Evolutionary conservation across 306 rosid genomes (phyloP).

Genomic region (Nissolia schottii): DNA sequence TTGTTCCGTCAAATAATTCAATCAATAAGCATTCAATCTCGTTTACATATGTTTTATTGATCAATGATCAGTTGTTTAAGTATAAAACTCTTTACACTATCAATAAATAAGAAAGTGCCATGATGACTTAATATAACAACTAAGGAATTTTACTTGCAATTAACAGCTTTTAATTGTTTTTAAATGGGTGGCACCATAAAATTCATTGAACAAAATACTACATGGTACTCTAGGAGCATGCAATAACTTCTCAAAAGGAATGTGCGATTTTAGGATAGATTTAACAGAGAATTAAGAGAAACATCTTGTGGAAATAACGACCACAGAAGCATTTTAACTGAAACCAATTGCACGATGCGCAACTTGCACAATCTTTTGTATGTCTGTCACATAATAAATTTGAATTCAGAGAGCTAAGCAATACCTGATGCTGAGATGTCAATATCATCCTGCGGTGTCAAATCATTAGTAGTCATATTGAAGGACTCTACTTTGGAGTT

Average conservation of each 20-base stretch:
- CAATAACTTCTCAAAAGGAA: too few relatives aligned
- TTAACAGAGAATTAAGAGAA: not conserved
- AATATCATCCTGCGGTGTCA: slow-evolving; percentile 32
- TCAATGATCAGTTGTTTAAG: not conserved
- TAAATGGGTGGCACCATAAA: not conserved
- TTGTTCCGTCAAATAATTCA: slow-evolving; percentile 15
- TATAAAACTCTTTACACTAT: not conserved
- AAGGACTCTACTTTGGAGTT: slow-evolving; percentile 28
- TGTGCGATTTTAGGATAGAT: not conserved
- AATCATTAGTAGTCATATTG: slow-evolving; percentile 16
- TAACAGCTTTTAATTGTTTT: not conserved
- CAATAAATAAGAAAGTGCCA: not conserved
- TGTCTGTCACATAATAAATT: not conserved
- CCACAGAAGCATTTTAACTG: not conserved
- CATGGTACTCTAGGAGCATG: too few relatives aligned
- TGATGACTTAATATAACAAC: not conserved
- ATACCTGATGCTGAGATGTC: slow-evolving; percentile 45
- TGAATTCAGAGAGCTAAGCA: slow-evolving; percentile 34
- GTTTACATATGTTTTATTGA: not conserved
- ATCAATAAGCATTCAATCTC: not conserved
- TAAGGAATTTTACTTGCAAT: not conserved
- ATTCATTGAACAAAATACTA: not conserved
- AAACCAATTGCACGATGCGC: slow-evolving; percentile 1
- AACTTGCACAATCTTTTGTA: not conserved
- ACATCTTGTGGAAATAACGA: not conserved